Evolutionary conservation across 768 basidiomycete genomes (phyloP).

Genomic region (Agaricus bisporus): DNA sequence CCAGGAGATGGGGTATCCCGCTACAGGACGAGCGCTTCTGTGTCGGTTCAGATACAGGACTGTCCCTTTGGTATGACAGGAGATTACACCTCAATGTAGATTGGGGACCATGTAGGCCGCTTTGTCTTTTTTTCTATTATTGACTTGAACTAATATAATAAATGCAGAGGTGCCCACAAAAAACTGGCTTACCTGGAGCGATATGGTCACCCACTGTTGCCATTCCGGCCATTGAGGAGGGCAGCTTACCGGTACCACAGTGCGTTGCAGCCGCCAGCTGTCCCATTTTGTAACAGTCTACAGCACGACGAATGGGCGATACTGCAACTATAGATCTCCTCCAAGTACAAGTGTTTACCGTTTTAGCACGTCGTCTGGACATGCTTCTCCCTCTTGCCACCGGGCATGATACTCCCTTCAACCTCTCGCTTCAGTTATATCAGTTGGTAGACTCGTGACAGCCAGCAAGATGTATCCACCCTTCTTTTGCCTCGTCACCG

Average conservation of each 20-base stretch:
- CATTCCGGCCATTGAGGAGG: slow-evolving; percentile 35
- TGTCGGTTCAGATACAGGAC: slow-evolving; percentile 36
- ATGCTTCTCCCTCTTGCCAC: too few relatives aligned
- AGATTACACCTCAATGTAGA: slow-evolving; percentile 41
- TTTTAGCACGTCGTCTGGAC: too few relatives aligned
- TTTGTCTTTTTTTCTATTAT: slow-evolving; percentile 20
- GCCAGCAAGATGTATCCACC: too few relatives aligned
- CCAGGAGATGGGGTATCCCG: slow-evolving; percentile 26
- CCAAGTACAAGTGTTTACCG: too few relatives aligned
- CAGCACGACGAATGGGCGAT: too few relatives aligned
- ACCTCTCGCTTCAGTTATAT: too few relatives aligned
- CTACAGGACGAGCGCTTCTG: slow-evolving; percentile 36
- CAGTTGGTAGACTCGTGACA: too few relatives aligned
- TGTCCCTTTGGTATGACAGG: slow-evolving; percentile 42
- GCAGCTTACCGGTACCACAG: slow-evolving; percentile 32
- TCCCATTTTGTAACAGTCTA: too few relatives aligned
- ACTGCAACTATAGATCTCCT: too few relatives aligned
- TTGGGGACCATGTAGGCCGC: slow-evolving; percentile 45
- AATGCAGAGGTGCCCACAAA: slow-evolving; percentile 36
- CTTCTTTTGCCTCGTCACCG: too few relatives aligned
- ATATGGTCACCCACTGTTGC: slow-evolving; percentile 40
- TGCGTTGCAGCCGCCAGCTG: not conserved
- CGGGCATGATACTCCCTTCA: too few relatives aligned
- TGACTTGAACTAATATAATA: slow-evolving; percentile 20
- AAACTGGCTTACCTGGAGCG: slow-evolving; percentile 39